Base-by-base conservation (phyloP, 306 rosid species). In the Fagus sylvatica region DNA sequence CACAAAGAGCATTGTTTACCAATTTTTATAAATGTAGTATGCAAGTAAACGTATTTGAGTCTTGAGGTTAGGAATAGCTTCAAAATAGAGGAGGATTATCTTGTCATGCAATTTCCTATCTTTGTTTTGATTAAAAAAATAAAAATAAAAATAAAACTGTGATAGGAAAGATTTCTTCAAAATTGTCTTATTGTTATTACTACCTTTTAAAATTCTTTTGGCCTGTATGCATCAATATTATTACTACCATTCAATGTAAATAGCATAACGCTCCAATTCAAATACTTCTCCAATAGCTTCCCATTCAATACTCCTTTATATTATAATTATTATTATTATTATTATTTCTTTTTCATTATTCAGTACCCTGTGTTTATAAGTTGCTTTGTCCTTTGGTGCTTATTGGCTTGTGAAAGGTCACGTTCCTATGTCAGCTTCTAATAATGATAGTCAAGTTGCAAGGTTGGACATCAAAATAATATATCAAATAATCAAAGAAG, bases 331-430 rank as follows among this genome's bases (percentile, higher is more conserved):
- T 22, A 22, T 22, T 22, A 22, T 22, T 22, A 22, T 22, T 4
- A 15, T 43, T 30, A 15, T 34, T 33, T 4, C 49, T 17, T 16
- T 39, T n/a, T 6, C 13, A n/a, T 12, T 3, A 43, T 43, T n/a
- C 7, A 48, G 72, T 17, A 74, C 42, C 53, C 6, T 53, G 59
- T 34, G 59, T 43, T 51, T 53, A 49, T 57, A 19, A 71, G 60
- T 74, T 34, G 36, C 15, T 73, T 78, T 86, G 88, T 84, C 85
- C 66, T 81, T 41, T 71, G 42, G 32, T 73, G 77, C 60, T 60
- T 69, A 81, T 72, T 41, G 36, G 72, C 61, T 81, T 68, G 73
- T 76, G 78, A 69, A 79, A 62, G 72, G 78, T 46, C 75, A 40
- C 22, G 69, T 81, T 76, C 59, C 15, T 60, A 10, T 68, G 90